These are phyloP conservation scores for Metschnikowia chrysomelidarum DNA, from an alignment of 805 yeast genomes.

Conservation along the genomic window DNA sequence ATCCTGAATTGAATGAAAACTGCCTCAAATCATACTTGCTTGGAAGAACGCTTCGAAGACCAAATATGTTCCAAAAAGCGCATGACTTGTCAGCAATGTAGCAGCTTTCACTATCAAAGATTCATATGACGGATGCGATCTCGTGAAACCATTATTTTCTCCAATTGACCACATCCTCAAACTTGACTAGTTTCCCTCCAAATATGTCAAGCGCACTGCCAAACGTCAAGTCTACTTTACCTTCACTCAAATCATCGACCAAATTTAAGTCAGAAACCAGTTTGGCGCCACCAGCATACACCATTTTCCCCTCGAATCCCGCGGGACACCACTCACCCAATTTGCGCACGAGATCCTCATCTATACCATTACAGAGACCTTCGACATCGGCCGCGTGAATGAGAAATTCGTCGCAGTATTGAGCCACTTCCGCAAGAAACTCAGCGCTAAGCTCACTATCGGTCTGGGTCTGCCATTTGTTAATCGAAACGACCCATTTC, in stretches of 20 bases:
- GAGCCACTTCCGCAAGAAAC: conserved; percentile 51
- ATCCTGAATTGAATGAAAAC: no score
- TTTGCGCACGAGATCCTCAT: conserved; percentile 65
- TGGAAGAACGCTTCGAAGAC: no score
- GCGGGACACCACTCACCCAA: conserved; percentile 74
- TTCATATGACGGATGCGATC: conserved; percentile 28
- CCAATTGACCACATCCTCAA: conserved; percentile 76
- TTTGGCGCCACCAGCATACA: conserved; percentile 97
- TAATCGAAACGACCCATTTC: conserved; percentile 93
- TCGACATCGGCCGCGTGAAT: conserved; percentile 99
- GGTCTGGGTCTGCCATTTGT: conserved; percentile 94
- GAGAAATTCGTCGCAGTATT: conserved; percentile 80
- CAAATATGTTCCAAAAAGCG: no score
- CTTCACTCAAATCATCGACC: conserved; percentile 67
- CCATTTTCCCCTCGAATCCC: conserved; percentile 62
- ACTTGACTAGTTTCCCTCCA: conserved; percentile 82
- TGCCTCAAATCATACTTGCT: no score
- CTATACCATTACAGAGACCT: conserved; percentile 93
- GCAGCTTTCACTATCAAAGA: no score
- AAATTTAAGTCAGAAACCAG: conserved; percentile 62
- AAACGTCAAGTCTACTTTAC: conserved; percentile 86
- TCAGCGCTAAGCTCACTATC: conserved; percentile 52
- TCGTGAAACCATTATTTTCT: conserved; percentile 23
- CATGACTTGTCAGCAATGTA: no score
- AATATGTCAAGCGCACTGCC: conserved; percentile 94